These are phyloP conservation scores for Epicoccum nigrum DNA, from an alignment of 2,329 filamentous ascomycete genomes.

Conservation along the genomic window DNA sequence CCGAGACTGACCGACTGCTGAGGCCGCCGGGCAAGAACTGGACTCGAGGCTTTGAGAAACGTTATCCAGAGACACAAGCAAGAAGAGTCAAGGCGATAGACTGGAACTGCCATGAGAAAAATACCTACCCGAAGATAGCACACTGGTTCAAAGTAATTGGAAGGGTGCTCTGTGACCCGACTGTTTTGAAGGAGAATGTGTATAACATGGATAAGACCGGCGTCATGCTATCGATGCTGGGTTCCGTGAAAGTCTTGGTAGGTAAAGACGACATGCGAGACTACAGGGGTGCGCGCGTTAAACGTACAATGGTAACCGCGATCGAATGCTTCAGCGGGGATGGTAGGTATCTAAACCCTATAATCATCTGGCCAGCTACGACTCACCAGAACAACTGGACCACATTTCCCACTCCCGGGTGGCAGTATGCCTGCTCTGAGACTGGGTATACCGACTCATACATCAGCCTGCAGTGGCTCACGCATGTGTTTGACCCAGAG, in stretches of 20 bases:
- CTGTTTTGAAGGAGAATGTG: constrained; percentile 19
- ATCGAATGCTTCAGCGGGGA: constrained; percentile 20
- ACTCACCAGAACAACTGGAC: constrained; percentile 16
- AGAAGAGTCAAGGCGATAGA: constrained; percentile 20
- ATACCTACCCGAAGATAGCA: constrained; percentile 28
- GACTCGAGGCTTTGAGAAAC: background rate
- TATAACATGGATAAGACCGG: constrained; percentile 22
- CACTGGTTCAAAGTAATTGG: constrained; percentile 34
- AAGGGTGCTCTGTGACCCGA: constrained; percentile 17
- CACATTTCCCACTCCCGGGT: constrained; percentile 18
- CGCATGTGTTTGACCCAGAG: constrained; percentile 43
- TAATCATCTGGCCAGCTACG: constrained; percentile 23
- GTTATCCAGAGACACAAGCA: background rate
- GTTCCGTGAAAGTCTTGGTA: constrained; percentile 26
- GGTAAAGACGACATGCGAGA: constrained; percentile 22
- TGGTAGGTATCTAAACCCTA: constrained; percentile 20
- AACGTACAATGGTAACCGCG: constrained; percentile 21
- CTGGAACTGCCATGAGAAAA: constrained; percentile 28
- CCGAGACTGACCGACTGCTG: background rate
- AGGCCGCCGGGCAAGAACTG: constrained; percentile 6
- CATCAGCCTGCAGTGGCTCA: constrained; percentile 47
- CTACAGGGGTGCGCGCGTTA: constrained; percentile 21
- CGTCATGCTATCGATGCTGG: constrained; percentile 20
- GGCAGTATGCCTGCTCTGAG: constrained; percentile 21
- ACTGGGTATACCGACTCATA: constrained; percentile 36